Conservation (phyloP, 179 eudicot species). For the Heliamphora ciliata region DNA sequence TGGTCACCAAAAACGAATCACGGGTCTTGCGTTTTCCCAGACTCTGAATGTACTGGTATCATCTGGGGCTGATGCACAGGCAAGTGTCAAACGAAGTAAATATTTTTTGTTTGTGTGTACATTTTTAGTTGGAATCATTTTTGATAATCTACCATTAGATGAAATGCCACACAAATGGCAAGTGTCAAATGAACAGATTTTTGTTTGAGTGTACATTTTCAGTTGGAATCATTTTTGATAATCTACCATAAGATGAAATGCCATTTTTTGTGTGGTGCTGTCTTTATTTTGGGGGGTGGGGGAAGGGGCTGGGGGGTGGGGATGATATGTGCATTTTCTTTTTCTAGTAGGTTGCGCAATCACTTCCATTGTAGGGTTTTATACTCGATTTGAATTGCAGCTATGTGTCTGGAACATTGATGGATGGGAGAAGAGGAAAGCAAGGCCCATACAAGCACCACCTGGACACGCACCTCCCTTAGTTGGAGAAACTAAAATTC, state of each 20-base stretch:
- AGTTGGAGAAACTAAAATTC: slow-evolving; percentile 47
- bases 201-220: no score
- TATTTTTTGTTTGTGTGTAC: no score
- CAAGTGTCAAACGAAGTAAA: slow-evolving; percentile 11
- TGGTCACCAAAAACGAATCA: slow-evolving; percentile 51
- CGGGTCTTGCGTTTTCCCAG: slow-evolving; percentile 55
- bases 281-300: no score
- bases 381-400: slow-evolving; percentile 22
- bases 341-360: background rate
- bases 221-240: no score
- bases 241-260: no score
- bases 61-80: slow-evolving; percentile 64
- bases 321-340: background rate
- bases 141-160: no score
- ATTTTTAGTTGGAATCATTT: no score
- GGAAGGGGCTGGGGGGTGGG: no score
- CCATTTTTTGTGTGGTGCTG: no score
- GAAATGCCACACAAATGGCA: no score
- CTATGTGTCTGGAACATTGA: slow-evolving; percentile 45
- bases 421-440: slow-evolving; percentile 50
- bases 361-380: background rate
- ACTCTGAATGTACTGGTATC: slow-evolving; percentile 41
- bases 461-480: slow-evolving; percentile 37
- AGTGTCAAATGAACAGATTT: no score
- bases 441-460: slow-evolving; percentile 38